Evolutionary conservation across 116 monocot species (phyloP).

Genomic region (Papilionanthe hybrid): DNA sequence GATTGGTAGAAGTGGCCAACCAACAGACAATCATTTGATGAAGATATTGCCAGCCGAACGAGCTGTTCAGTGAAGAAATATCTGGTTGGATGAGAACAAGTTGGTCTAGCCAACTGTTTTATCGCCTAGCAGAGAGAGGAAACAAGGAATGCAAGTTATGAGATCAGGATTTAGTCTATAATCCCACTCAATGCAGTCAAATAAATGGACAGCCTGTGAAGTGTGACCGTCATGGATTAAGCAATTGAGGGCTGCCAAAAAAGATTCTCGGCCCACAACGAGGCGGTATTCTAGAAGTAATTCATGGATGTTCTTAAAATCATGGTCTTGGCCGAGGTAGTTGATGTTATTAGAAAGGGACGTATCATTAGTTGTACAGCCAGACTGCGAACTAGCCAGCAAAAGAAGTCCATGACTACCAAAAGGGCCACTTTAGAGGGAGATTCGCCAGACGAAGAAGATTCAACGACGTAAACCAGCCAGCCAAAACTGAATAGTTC

Average conservation of each 20-base stretch:
- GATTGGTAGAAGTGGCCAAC: no score
- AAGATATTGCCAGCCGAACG: no score
- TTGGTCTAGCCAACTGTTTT: no score
- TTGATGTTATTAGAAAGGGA: constrained; percentile 41
- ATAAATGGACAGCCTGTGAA: constrained; percentile 32
- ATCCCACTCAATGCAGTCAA: constrained; percentile 25
- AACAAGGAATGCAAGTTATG: constrained; percentile 27
- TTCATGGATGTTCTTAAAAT: constrained; percentile 36
- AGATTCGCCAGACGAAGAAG: no score
- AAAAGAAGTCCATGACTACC: constrained; percentile 46
- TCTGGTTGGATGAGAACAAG: no score
- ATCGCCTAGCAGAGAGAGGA: constrained; percentile 29
- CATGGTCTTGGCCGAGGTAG: constrained; percentile 49
- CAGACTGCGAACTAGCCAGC: constrained; percentile 34
- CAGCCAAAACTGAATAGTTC: no score
- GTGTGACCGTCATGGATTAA: constrained; percentile 50
- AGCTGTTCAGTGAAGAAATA: no score
- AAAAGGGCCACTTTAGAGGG: no score
- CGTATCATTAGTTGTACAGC: constrained; percentile 36
- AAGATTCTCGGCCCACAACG: constrained; percentile 25
- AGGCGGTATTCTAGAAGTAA: constrained; percentile 45
- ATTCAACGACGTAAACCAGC: no score
- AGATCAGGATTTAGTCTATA: constrained; percentile 21
- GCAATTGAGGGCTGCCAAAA: constrained; percentile 31
- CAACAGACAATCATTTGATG: no score